These are phyloP conservation scores for Didymella segeticola DNA, from an alignment of 2,329 filamentous ascomycete species.

Conservation along the genomic window DNA sequence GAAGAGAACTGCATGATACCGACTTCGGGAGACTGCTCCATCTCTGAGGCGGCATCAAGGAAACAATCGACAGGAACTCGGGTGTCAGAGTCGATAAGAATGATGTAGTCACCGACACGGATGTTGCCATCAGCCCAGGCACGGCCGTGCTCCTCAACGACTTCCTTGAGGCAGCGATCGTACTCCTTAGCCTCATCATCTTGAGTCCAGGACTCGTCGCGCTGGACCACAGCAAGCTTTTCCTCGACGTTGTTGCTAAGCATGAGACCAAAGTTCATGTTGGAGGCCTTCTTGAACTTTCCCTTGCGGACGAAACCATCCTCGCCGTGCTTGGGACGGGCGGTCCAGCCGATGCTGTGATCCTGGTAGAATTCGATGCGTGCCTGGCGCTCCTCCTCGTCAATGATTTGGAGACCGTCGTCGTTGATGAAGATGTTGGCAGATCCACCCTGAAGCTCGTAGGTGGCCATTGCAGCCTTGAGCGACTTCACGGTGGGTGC, in stretches of 20 bases:
- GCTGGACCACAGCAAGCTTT: constrained; percentile 54
- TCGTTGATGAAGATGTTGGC: constrained; percentile 72
- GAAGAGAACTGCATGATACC: constrained; percentile 78
- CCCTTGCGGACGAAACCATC: constrained; percentile 37
- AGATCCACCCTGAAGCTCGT: constrained; percentile 62
- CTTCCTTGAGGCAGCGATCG: constrained; percentile 60
- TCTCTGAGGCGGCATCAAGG: constrained; percentile 77
- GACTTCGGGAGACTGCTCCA: constrained; percentile 79
- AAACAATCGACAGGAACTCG: constrained; percentile 78
- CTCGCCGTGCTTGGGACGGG: constrained; percentile 50
- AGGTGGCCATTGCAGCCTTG: constrained; percentile 66
- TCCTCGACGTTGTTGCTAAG: constrained; percentile 68
- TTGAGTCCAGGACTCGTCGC: constrained; percentile 45
- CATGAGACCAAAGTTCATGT: constrained; percentile 74
- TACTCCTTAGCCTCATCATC: constrained; percentile 31
- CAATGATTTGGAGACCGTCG: constrained; percentile 68
- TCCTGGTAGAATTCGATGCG: constrained; percentile 56
- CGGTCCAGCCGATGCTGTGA: constrained; percentile 56
- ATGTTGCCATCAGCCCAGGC: constrained; percentile 86
- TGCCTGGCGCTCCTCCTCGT: constrained; percentile 52
- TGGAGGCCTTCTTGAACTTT: constrained; percentile 59
- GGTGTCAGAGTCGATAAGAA: constrained; percentile 77
- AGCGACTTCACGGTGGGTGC: constrained; percentile 76
- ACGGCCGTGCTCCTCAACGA: constrained; percentile 70
- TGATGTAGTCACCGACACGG: constrained; percentile 80